phyloP scores from a whole-genome alignment of 371 early-diverging fungal genomes.

The Saksenaea oblongispora region DNA sequence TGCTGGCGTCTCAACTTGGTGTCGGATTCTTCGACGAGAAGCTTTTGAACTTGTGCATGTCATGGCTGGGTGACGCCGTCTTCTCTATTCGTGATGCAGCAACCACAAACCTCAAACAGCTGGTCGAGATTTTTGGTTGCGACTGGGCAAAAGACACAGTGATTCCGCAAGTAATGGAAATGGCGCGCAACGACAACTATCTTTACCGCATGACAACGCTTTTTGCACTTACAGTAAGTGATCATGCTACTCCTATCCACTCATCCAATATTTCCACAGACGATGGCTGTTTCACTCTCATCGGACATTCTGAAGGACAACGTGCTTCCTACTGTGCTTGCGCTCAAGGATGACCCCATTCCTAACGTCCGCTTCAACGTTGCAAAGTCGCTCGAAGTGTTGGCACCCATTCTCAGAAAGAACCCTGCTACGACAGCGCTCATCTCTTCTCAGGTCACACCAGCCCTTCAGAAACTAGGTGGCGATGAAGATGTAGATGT shows the following conservation, averaged over 20 bases:
- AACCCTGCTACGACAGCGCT: constrained; percentile 60
- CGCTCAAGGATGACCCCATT: constrained; percentile 88
- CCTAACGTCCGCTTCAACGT: constrained; percentile 99
- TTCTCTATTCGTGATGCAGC: constrained; percentile 98
- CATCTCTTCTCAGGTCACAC: constrained; percentile 70
- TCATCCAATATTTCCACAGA: constrained; percentile 41
- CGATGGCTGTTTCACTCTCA: constrained; percentile 83
- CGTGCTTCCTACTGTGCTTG: constrained; percentile 85
- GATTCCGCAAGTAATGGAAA: constrained; percentile 91
- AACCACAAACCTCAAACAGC: constrained; percentile 85
- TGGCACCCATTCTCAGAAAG: constrained; percentile 78
- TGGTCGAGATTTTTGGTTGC: constrained; percentile 96
- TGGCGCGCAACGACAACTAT: constrained; percentile 89
- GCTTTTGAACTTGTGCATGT: constrained; percentile 90
- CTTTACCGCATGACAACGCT: constrained; percentile 97
- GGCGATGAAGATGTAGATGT: constrained; percentile 94
- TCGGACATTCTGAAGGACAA: constrained; percentile 88
- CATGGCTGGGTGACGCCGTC: constrained; percentile 95
- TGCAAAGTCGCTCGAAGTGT: constrained; percentile 88
- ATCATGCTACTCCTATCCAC: background rate
- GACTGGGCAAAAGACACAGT: constrained; percentile 96
- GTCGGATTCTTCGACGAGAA: constrained; percentile 96
- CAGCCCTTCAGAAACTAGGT: constrained; percentile 77
- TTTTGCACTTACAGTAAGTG: constrained; percentile 87
- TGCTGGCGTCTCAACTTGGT: constrained; percentile 94